Percentiles rank a stretch among this genome's conserved stretches.
Conservation (phyloP, 768 basidiomycete species). For the Xerocomellus intermedius region DNA sequence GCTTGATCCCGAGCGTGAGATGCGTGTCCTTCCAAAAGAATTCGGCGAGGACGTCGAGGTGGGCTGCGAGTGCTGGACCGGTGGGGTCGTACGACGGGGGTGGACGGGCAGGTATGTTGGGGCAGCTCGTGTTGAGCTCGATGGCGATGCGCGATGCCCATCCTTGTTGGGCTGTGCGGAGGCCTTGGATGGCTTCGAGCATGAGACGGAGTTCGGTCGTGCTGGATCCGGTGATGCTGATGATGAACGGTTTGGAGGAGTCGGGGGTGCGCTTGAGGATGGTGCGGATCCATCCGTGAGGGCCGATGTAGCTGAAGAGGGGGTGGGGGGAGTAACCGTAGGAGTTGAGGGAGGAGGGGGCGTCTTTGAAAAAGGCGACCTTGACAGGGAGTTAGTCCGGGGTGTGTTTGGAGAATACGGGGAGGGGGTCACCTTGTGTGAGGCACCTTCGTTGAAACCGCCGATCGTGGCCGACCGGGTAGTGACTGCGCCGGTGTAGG, state of each 20-base stretch:
- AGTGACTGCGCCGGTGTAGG: conserved; percentile 74
- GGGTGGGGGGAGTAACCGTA: conserved; percentile 87
- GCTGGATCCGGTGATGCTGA: conserved; percentile 71
- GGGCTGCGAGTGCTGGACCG: conserved; percentile 40
- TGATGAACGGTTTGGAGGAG: conserved; percentile 64
- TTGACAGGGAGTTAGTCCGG: conserved; percentile 31
- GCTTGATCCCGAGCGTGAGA: conserved; percentile 71
- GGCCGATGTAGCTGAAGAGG: conserved; percentile 56
- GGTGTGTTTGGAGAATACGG: background rate
- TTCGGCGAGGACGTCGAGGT: conserved; percentile 55
- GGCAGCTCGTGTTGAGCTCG: conserved; percentile 85
- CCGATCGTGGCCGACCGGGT: conserved; percentile 72
- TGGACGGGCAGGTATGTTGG: conserved; percentile 63
- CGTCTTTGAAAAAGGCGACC: conserved; percentile 57
- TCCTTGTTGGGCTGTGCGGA: conserved; percentile 41
- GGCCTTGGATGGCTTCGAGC: conserved; percentile 56
- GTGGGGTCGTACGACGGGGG: conserved; percentile 65
- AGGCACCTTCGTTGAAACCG: conserved; percentile 66
- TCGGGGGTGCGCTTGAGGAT: conserved; percentile 37
- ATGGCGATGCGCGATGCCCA: conserved; percentile 54
- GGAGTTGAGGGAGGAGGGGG: conserved; percentile 70
- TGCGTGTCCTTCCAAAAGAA: conserved; percentile 48
- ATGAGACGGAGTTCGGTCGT: conserved; percentile 50
- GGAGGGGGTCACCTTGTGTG: conserved; percentile 49
- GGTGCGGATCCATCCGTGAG: conserved; percentile 48